These are phyloP conservation scores for Pichia kudriavzevii DNA, from an alignment of 1,139 yeast species.

Conservation along the genomic window DNA sequence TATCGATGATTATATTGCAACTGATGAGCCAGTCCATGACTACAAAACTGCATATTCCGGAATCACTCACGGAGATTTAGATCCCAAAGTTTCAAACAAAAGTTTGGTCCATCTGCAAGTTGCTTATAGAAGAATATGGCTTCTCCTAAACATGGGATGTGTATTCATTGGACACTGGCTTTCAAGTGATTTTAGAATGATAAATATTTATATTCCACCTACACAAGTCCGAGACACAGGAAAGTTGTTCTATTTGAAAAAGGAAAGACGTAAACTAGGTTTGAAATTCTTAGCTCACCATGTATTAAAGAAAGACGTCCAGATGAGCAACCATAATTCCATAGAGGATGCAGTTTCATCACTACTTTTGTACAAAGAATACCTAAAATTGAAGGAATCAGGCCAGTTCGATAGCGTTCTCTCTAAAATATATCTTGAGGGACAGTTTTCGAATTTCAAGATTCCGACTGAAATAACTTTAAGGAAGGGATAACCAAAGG, in stretches of 20 bases:
- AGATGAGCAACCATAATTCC: slow-evolving; percentile 91
- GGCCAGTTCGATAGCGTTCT: slow-evolving; percentile 59
- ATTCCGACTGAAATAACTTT: slow-evolving; percentile 37
- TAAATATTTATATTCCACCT: slow-evolving; percentile 81
- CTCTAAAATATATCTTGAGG: slow-evolving; percentile 68
- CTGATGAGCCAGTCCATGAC: slow-evolving; percentile 65
- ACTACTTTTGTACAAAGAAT: slow-evolving; percentile 64
- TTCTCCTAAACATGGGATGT: slow-evolving; percentile 80
- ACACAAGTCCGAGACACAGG: slow-evolving; percentile 86
- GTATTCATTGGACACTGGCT: slow-evolving; percentile 94
- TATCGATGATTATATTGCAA: slow-evolving; percentile 87
- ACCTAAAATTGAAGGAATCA: slow-evolving; percentile 47
- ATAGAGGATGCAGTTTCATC: slow-evolving; percentile 95
- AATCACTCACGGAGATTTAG: slow-evolving; percentile 84
- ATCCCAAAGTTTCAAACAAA: slow-evolving; percentile 57
- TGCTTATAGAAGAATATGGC: slow-evolving; percentile 84
- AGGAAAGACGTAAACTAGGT: slow-evolving; percentile 71
- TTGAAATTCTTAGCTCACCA: slow-evolving; percentile 82
- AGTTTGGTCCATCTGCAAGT: slow-evolving; percentile 75
- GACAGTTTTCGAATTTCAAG: slow-evolving; percentile 51
- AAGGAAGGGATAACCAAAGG: not conserved
- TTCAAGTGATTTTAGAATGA: slow-evolving; percentile 84
- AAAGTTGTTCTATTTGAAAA: slow-evolving; percentile 63
- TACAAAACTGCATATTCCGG: slow-evolving; percentile 90
- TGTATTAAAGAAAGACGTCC: slow-evolving; percentile 68